Conservation (phyloP, 495 filamentous ascomycete genomes). For the Neurospora tetraspora region DNA sequence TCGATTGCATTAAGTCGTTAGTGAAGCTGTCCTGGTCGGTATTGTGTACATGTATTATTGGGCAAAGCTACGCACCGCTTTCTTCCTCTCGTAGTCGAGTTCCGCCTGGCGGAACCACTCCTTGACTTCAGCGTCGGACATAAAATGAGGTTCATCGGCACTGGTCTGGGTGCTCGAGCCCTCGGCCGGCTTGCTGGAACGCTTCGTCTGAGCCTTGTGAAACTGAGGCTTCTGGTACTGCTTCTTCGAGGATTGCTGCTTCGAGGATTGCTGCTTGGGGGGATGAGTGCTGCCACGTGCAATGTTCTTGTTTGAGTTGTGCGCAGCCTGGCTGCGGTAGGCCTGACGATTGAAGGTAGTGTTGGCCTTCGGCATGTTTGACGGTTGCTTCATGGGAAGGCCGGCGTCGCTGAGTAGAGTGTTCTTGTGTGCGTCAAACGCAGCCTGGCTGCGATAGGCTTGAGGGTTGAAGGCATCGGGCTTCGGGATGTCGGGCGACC, state of each 20-base stretch:
- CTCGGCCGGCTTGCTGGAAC: neutral
- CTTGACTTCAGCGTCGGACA: neutral
- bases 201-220: neutral
- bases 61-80: neutral
- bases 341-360: neutral
- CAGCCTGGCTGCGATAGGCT: neutral
- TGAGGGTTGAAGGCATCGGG: neutral
- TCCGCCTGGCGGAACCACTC: neutral
- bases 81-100: fast-evolving
- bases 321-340: too few relatives aligned
- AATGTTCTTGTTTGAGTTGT: neutral
- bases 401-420: neutral
- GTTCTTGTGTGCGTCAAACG: neutral
- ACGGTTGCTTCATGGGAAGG: too few relatives aligned
- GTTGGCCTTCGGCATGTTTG: neutral
- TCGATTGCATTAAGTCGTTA: neutral
- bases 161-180: neutral
- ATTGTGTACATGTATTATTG: neutral
- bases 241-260: neutral
- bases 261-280: neutral
- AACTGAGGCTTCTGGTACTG: neutral
- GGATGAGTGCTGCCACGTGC: fast-evolving
- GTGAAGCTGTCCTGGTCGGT: neutral
- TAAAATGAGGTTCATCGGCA: neutral
- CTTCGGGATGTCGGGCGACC: neutral